Evolutionary conservation across 2,329 filamentous ascomycete genomes (phyloP), one percentile per base, ranked within the genome.

Genomic region (Colletotrichum godetiae): DNA sequence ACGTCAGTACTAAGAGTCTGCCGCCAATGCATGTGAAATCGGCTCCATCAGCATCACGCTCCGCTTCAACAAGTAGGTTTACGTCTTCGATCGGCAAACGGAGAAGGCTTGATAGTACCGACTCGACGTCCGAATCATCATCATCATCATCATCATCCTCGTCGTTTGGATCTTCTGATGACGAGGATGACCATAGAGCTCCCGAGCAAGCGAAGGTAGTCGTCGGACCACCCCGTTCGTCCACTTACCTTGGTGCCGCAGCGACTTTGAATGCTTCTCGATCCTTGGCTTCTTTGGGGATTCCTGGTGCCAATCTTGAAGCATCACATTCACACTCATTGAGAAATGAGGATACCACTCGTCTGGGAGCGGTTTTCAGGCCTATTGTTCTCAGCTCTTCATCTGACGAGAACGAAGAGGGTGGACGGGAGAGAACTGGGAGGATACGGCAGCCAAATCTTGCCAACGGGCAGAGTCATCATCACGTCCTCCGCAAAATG

Each of bases 21-120:
- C 62, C 62, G n/a, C 52, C 62, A 22, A 57, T 65, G 62, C 62
- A 65, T 22, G 15, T 65, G 8, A 65, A 65, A 31, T 57, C 52
- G 24, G 62, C 52, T 4, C 62, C 62, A 24, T 56, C 62, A 15
- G 62, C 52, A 29, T 65, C 19, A n/a, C 52, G 62, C 3, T 65
- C 62, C 29, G 62, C 62, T 65, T 60, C 57, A 11, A 24, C 57
- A 12, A 60, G 31, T 12, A n/a, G n/a, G 27, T 13, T 35, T 19
- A 24, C 35, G 22, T 12, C 57, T 37, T 65, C 52, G 53, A 11
- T 24, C 19, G 35, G 62, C 62, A 65, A 65, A 33, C 52, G 62
- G 19, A 57, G 56, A 52, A 56, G 62, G 6, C 11, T 19, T 35
- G 37, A 22, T 12, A 15, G 52, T 31, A 15, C 22, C 10, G 33